Conservation (phyloP, 495 filamentous ascomycete species). For the Schizothecium vesticola region DNA sequence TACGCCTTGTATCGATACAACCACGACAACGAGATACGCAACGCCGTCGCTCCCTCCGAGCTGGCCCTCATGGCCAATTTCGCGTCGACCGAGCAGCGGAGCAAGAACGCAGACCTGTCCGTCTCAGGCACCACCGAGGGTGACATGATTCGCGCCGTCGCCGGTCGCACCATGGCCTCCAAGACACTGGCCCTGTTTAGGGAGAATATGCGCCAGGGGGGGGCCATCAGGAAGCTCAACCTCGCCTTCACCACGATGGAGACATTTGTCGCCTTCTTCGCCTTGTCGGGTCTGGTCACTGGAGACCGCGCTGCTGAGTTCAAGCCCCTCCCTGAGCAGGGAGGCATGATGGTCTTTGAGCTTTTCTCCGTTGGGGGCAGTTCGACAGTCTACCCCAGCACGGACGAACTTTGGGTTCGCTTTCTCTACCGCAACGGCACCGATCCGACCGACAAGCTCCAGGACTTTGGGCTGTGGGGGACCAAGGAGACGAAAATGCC, state of each 20-base stretch:
- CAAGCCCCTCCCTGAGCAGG: slow-evolving; percentile 31
- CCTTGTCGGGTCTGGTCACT: slow-evolving; percentile 26
- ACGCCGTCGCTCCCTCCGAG: slow-evolving; percentile 16
- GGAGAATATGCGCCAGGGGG: slow-evolving; percentile 26
- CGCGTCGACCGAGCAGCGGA: slow-evolving; percentile 32
- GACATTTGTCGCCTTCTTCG: slow-evolving; percentile 39
- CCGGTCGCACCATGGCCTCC: slow-evolving; percentile 37
- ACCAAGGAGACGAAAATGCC: slow-evolving; percentile 21
- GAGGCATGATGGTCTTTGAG: slow-evolving; percentile 40
- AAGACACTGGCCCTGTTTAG: slow-evolving; percentile 25
- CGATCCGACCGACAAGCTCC: slow-evolving; percentile 16
- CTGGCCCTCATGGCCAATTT: slow-evolving; percentile 24
- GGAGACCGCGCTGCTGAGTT: slow-evolving; percentile 21
- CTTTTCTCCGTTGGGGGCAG: slow-evolving; percentile 31
- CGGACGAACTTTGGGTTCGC: slow-evolving; percentile 32
- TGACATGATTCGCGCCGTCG: slow-evolving; percentile 35
- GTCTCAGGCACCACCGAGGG: slow-evolving; percentile 20
- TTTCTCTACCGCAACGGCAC: slow-evolving; percentile 37
- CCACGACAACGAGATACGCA: slow-evolving; percentile 27
- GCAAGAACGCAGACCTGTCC: slow-evolving; percentile 33
- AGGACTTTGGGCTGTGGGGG: slow-evolving; percentile 30
- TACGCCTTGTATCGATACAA: slow-evolving; percentile 36
- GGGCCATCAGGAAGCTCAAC: slow-evolving; percentile 31
- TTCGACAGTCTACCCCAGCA: slow-evolving; percentile 18
- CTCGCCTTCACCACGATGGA: slow-evolving; percentile 40